Evolutionary conservation across 345 rosid species (phyloP).

Genomic region (Nephelium lappaceum): DNA sequence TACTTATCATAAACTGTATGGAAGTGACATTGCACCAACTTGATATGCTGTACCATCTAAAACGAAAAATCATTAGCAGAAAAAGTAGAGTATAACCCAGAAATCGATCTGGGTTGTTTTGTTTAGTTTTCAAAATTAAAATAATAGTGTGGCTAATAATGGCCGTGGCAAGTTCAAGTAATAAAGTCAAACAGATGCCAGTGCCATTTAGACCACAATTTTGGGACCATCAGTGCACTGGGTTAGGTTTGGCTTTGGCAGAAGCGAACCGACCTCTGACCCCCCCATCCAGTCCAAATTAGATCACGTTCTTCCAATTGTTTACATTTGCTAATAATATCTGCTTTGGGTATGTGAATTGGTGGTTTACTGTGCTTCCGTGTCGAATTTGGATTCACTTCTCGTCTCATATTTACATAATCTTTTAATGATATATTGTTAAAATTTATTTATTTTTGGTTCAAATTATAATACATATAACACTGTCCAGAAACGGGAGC

Average conservation of each 20-base stretch:
- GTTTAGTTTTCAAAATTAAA: background rate
- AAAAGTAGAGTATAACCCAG: background rate
- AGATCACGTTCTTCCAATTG: background rate
- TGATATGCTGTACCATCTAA: background rate
- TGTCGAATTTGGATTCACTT: background rate
- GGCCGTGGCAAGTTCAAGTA: background rate
- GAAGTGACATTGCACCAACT: slow-evolving; percentile 19
- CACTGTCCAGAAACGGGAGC: too few relatives aligned
- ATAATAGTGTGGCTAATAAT: background rate
- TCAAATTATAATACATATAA: too few relatives aligned
- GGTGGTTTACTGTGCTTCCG: background rate
- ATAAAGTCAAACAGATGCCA: background rate
- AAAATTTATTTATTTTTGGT: too few relatives aligned
- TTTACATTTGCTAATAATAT: background rate
- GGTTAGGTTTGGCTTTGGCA: background rate
- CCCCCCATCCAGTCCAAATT: background rate
- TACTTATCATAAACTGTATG: slow-evolving; percentile 1
- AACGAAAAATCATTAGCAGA: background rate
- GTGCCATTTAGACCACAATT: too few relatives aligned
- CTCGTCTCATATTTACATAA: background rate
- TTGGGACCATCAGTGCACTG: background rate
- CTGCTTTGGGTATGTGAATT: background rate
- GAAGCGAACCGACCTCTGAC: background rate
- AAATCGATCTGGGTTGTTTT: background rate
- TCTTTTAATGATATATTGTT: too few relatives aligned